A percentile compares a stretch with the other conserved stretches of the same genome.
phyloP scores from a whole-genome alignment of 2,329 filamentous ascomycete species.

The Fusarium sp. region DNA sequence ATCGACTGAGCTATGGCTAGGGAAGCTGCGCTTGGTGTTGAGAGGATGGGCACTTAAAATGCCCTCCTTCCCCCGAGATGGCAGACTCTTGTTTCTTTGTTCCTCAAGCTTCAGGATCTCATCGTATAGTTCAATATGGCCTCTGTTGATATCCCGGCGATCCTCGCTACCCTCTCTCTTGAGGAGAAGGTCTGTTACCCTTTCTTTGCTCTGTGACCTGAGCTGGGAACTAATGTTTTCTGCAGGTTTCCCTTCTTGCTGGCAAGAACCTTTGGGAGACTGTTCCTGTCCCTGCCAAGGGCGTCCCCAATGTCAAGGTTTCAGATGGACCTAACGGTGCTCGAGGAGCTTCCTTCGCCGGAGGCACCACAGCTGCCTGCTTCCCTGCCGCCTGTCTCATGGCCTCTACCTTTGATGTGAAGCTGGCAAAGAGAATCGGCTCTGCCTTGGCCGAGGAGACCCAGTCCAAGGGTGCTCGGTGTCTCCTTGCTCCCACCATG shows the following conservation, averaged over 20 bases:
- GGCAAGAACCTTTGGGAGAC: slow-evolving; percentile 45
- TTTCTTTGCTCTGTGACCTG: not conserved
- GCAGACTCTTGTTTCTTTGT: slow-evolving; percentile 7
- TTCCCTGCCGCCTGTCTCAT: slow-evolving; percentile 52
- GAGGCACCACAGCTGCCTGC: slow-evolving; percentile 41
- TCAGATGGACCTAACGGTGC: slow-evolving; percentile 46
- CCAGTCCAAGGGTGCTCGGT: slow-evolving; percentile 73
- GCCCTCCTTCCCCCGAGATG: slow-evolving; percentile 26
- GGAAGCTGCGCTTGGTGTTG: slow-evolving; percentile 19
- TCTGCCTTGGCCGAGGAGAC: slow-evolving; percentile 67
- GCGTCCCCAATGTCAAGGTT: slow-evolving; percentile 38
- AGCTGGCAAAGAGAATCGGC: slow-evolving; percentile 69
- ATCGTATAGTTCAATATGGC: slow-evolving; percentile 35
- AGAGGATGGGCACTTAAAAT: slow-evolving; percentile 35
- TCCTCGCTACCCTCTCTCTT: slow-evolving; percentile 46
- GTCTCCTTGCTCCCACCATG: slow-evolving; percentile 61
- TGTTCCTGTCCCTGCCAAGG: slow-evolving; percentile 39
- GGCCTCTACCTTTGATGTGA: slow-evolving; percentile 72
- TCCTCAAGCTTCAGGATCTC: slow-evolving; percentile 12
- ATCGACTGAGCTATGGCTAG: slow-evolving; percentile 5
- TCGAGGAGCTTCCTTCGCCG: slow-evolving; percentile 40
- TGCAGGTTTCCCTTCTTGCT: slow-evolving; percentile 41
- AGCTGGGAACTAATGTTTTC: slow-evolving; percentile 1
- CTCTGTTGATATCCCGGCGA: slow-evolving; percentile 42
- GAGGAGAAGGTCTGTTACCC: slow-evolving; percentile 45